phyloP scores from a whole-genome alignment of 176 grass and related monocot genomes.

The Calamus simplicifolius region DNA sequence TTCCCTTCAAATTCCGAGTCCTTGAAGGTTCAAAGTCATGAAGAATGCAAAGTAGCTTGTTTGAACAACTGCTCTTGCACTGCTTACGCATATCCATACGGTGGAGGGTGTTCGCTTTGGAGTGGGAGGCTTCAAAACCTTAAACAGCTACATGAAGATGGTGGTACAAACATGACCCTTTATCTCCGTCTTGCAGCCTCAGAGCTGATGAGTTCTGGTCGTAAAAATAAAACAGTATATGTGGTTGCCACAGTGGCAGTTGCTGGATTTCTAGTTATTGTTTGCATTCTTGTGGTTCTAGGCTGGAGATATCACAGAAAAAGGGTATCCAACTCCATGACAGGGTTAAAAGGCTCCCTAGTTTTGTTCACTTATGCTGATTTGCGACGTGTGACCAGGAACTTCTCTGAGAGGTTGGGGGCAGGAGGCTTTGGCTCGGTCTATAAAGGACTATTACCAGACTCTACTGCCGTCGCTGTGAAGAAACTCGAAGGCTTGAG shows the following conservation, averaged over 20 bases:
- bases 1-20: too few species aligned
- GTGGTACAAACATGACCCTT: too few species aligned
- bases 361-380: constrained; percentile 20
- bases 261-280: not conserved
- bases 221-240: not conserved
- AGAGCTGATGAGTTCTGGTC: not conserved
- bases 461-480: constrained; percentile 16
- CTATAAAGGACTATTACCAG: constrained; percentile 19
- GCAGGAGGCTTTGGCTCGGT: constrained; percentile 29
- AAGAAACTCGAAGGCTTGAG: constrained; percentile 37
- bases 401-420: constrained; percentile 30
- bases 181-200: too few species aligned
- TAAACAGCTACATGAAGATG: too few species aligned
- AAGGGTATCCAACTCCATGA: not conserved
- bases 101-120: too few species aligned
- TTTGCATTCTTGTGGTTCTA: not conserved
- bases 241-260: not conserved
- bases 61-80: too few species aligned
- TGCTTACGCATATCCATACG: too few species aligned
- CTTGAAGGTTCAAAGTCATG: too few species aligned
- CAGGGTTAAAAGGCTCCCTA: not conserved
- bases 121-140: too few species aligned
- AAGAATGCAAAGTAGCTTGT: too few species aligned
- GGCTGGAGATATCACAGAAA: not conserved
- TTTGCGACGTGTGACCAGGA: constrained; percentile 20